Percentiles rank a stretch among this genome's conserved stretches.
Evolutionary conservation across 805 yeast species (phyloP).

Genomic region (Blastobotrys peoriensis): DNA sequence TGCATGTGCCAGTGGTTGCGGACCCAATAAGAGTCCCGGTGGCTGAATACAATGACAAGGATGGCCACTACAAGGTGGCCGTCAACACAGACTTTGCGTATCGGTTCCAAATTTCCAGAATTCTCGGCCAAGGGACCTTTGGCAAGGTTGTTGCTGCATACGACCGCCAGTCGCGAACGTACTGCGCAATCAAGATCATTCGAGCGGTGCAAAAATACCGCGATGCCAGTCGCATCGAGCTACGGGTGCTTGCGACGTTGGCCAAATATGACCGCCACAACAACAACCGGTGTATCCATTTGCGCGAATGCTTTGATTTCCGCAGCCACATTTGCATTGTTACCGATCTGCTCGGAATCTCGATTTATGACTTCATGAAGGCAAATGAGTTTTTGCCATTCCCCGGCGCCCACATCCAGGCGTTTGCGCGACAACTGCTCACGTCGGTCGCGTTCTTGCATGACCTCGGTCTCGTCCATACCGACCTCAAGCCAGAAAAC

Average conservation of each 20-base stretch:
- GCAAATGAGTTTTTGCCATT: conserved; percentile 79
- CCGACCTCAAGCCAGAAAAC: conserved; percentile 96
- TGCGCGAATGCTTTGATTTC: conserved; percentile 86
- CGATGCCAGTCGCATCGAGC: conserved; percentile 91
- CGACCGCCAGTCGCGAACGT: conserved; percentile 52
- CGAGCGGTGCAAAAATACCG: conserved; percentile 89
- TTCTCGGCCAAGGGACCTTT: conserved; percentile 89
- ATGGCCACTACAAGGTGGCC: conserved; percentile 28
- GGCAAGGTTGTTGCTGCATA: conserved; percentile 84
- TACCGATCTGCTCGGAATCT: conserved; percentile 77
- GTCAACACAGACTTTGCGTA: conserved; percentile 43
- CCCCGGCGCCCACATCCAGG: conserved; percentile 90
- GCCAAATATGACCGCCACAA: conserved; percentile 65
- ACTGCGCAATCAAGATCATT: conserved; percentile 88
- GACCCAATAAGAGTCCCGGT: conserved; percentile 13
- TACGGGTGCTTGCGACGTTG: conserved; percentile 71
- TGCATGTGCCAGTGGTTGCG: conserved; percentile 21
- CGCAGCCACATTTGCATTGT: conserved; percentile 92
- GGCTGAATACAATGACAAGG: conserved; percentile 28
- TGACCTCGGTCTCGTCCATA: conserved; percentile 84
- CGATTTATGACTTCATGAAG: conserved; percentile 86
- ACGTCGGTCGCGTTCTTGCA: conserved; percentile 85
- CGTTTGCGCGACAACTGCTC: conserved; percentile 77
- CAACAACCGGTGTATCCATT: conserved; percentile 71
- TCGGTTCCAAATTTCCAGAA: conserved; percentile 57